These are phyloP conservation scores for Paramecium octaurelia DNA, from an alignment of 73 alveolate species.

Conservation along the genomic window DNA sequence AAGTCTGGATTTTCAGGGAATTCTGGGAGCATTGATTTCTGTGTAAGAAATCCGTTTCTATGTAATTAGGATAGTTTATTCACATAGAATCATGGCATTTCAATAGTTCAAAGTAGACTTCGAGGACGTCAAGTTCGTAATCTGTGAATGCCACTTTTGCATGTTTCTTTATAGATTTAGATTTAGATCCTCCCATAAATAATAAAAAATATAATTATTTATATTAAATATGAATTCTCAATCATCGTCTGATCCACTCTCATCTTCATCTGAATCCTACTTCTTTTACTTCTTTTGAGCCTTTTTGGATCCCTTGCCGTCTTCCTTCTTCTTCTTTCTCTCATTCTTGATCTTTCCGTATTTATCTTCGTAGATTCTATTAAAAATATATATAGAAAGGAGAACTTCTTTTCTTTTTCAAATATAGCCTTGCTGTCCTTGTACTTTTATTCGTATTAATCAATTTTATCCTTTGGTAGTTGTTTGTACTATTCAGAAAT, in stretches of 20 bases:
- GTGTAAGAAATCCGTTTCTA: constrained; percentile 39
- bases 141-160: constrained; percentile 51
- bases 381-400: background rate
- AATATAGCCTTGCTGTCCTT: background rate
- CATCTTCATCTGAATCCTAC: constrained; percentile 13
- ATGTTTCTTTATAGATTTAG: constrained; percentile 6
- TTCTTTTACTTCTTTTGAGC: background rate
- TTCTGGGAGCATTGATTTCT: constrained; percentile 16
- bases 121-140: constrained; percentile 7
- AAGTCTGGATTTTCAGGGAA: constrained; percentile 46
- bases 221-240: constrained; percentile 17
- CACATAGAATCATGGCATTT: background rate
- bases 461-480: background rate
- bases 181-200: constrained; percentile 52
- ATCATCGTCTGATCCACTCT: background rate
- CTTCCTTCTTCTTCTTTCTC: constrained; percentile 31
- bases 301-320: background rate
- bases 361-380: background rate
- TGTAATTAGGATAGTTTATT: background rate
- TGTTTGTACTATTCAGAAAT: constrained; percentile 39
- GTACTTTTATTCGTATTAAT: background rate
- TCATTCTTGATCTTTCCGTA: background rate
- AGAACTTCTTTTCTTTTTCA: constrained; percentile 21
- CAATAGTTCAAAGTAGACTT: constrained; percentile 6
- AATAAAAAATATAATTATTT: background rate